These are phyloP conservation scores for Exophiala calicioides DNA, from an alignment of 2,329 filamentous ascomycete genomes.

Conservation along the genomic window DNA sequence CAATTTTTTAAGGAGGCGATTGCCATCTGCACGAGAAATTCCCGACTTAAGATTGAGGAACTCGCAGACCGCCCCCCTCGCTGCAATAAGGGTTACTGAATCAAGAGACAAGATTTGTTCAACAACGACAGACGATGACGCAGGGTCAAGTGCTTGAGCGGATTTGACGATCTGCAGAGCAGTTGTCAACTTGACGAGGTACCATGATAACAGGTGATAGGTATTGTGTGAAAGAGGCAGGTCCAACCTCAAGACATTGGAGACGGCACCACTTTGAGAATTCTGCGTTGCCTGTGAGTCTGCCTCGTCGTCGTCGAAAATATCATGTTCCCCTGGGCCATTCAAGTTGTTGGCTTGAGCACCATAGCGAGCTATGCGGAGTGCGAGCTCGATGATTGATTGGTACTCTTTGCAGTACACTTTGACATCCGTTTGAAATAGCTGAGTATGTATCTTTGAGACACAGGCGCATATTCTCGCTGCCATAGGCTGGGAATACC, in stretches of 20 bases:
- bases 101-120: constrained; percentile 24
- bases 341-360: neutral
- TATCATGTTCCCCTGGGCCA: constrained; percentile 11
- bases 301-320: constrained; percentile 16
- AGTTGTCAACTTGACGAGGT: constrained; percentile 13
- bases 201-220: constrained; percentile 7
- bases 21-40: constrained; percentile 36
- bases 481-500: constrained; percentile 6
- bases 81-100: constrained; percentile 17
- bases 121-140: constrained; percentile 12
- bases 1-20: constrained; percentile 50
- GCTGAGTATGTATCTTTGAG: constrained; percentile 10
- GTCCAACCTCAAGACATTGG: constrained; percentile 10
- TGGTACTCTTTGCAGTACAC: constrained; percentile 8
- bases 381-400: constrained; percentile 15
- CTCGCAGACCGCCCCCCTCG: constrained; percentile 18
- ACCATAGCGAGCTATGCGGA: constrained; percentile 8
- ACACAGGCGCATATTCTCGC: constrained; percentile 14
- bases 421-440: constrained; percentile 1
- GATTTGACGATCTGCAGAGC: constrained; percentile 19
- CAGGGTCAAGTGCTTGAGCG: constrained; percentile 11
- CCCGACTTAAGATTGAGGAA: constrained; percentile 17
- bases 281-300: constrained; percentile 15
- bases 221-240: constrained; percentile 18
- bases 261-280: neutral